Percentiles rank a stretch among this genome's conserved stretches.
These are phyloP conservation scores for Panus rudis DNA, from an alignment of 768 basidiomycete species.

Conservation along the genomic window DNA sequence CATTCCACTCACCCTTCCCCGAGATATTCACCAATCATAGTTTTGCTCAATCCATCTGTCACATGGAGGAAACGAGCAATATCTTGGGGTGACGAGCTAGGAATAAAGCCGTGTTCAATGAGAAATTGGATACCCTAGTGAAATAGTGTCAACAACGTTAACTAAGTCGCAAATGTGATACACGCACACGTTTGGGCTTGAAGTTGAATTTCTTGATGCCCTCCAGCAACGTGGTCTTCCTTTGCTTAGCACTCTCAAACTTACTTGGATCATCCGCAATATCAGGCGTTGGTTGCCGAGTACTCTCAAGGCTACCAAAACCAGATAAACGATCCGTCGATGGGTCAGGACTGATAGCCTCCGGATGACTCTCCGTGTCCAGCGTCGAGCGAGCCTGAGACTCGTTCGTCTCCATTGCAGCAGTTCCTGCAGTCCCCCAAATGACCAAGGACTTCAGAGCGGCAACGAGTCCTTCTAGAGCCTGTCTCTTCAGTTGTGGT, in stretches of 20 bases:
- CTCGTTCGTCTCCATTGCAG: slow-evolving; percentile 32
- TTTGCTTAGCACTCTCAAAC: slow-evolving; percentile 94
- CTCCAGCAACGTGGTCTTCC: slow-evolving; percentile 90
- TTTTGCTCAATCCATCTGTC: slow-evolving; percentile 91
- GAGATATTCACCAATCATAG: slow-evolving; percentile 95
- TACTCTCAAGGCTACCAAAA: slow-evolving; percentile 43
- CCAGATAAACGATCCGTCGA: slow-evolving; percentile 49
- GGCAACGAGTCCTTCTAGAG: slow-evolving; percentile 89
- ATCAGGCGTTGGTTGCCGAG: slow-evolving; percentile 71
- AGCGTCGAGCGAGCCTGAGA: slow-evolving; percentile 37
- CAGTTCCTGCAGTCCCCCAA: slow-evolving; percentile 65
- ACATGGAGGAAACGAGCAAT: slow-evolving; percentile 80
- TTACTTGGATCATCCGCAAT: slow-evolving; percentile 81
- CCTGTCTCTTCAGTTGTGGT: slow-evolving; percentile 77
- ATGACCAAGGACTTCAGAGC: slow-evolving; percentile 84
- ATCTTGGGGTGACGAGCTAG: slow-evolving; percentile 60
- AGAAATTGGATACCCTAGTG: slow-evolving; percentile 83
- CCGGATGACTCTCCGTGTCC: slow-evolving; percentile 48
- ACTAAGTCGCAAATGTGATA: neutral
- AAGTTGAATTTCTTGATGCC: slow-evolving; percentile 98
- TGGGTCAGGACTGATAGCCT: slow-evolving; percentile 48
- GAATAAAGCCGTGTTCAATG: slow-evolving; percentile 82
- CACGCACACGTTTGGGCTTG: slow-evolving; percentile 89
- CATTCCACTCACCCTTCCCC: slow-evolving; percentile 83
- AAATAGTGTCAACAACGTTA: too few species aligned